Base-by-base conservation (phyloP, 805 yeast genomes). In the Sugiyamaella lignohabitans region DNA sequence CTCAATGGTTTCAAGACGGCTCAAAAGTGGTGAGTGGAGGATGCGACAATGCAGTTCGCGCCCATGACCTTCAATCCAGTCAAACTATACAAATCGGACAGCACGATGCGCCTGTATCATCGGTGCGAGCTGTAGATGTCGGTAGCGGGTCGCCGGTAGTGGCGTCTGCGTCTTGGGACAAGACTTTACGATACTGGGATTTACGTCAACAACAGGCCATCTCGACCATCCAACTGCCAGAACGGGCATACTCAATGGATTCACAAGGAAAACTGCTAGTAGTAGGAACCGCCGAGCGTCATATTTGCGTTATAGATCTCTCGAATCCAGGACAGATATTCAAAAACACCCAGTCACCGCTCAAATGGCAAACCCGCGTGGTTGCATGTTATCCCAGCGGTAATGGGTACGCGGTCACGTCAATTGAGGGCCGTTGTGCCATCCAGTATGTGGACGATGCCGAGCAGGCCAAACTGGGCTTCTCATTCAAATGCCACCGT, bases 81-180 rank as follows among this genome's bases (percentile, higher is more conserved):
- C 96, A 88, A 64, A 65, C 80, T 4, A 85, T 81, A 58, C 94
- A 87, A 55, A 75, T 93, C 40, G 98, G 97, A 8, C 74, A 74
- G 3, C 98, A 93, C 66, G 87, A 82, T 61, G 87, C 82, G 2
- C 75, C 96, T 0, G 94, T 93, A 2, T 77, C 75, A 47, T 63
- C 76, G 11, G 84, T 91, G 19, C 71, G 95, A 46, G 80, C 76
- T 51, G 95, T 87, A 8, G 82, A 82, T 51, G 83, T 89, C 61
- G 38, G 69, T 43, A 62, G 71, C 34, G 71, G 81, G 5, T 77
- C 87, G 1, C 87, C 78, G 37, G 86, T 86, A 53, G 79, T 91
- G 22, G 97, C 88, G 2, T 79, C 89, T 38, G 96, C 95, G 5
- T 87, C 96, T 4, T 93, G 97, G 97, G 98, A 93, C 67, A 88